phyloP scores from a whole-genome alignment of 177 flowering plant genomes.

The Tripterygium wilfordii region DNA sequence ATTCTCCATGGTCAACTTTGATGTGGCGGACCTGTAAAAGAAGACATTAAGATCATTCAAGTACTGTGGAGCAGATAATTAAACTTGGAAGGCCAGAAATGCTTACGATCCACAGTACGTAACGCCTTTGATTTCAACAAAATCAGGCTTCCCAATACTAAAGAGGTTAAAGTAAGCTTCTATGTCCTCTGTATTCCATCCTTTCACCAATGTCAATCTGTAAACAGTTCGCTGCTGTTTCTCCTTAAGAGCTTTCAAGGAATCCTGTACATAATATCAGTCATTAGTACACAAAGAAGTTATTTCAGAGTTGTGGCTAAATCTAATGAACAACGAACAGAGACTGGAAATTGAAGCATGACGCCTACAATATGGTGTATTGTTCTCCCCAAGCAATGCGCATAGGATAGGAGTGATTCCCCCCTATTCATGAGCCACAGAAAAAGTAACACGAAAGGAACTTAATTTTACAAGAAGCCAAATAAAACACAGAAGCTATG shows the following conservation, averaged over 20 bases:
- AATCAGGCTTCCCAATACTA: slow-evolving; percentile 30
- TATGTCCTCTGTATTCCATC: slow-evolving; percentile 95
- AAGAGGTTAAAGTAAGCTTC: slow-evolving; percentile 83
- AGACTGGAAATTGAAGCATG: no score
- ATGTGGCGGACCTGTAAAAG: slow-evolving; percentile 69
- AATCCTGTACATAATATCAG: slow-evolving; percentile 47
- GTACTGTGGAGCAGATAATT: not conserved
- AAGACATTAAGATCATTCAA: not conserved
- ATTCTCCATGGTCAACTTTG: slow-evolving; percentile 97
- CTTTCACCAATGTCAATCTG: slow-evolving; percentile 91
- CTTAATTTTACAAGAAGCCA: no score
- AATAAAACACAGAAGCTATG: no score
- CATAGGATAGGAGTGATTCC: no score
- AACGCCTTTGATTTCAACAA: slow-evolving; percentile 94
- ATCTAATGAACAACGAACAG: no score
- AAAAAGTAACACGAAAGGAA: no score
- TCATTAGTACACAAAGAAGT: no score
- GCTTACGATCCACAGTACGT: slow-evolving; percentile 98
- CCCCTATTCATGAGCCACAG: no score
- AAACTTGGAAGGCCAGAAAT: not conserved
- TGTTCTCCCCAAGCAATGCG: no score
- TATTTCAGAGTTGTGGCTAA: no score
- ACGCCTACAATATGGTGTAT: no score
- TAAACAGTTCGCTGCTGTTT: slow-evolving; percentile 93
- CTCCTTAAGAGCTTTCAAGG: slow-evolving; percentile 71